Evolutionary conservation across 306 rosid species (phyloP).

Genomic region (Citrullus colocynthis): DNA sequence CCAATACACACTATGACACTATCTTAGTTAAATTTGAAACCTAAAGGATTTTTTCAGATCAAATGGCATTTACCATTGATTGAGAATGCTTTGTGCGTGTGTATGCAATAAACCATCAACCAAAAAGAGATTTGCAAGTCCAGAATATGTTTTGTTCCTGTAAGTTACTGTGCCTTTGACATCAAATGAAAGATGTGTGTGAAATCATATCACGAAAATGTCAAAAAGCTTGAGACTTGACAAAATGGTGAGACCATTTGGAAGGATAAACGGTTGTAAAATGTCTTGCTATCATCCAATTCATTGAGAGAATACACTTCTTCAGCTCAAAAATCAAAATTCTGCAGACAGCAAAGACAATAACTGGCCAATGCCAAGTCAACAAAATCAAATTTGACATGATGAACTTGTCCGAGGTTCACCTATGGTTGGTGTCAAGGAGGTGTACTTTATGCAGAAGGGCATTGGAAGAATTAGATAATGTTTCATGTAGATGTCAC

Average conservation of each 20-base stretch:
- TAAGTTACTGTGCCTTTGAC: neutral
- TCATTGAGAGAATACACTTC: neutral
- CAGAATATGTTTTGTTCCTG: neutral
- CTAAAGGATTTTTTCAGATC: neutral
- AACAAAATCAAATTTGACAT: neutral
- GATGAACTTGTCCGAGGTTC: neutral
- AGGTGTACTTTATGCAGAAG: neutral
- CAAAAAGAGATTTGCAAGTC: neutral
- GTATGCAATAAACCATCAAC: neutral
- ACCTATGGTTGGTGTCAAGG: neutral
- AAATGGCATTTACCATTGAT: neutral
- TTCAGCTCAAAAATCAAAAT: neutral
- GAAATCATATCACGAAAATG: neutral
- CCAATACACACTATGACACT: neutral
- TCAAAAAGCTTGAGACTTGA: neutral
- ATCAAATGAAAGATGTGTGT: neutral
- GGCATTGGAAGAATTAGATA: neutral
- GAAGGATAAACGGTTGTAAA: neutral
- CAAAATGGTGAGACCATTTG: neutral
- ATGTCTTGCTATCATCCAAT: neutral
- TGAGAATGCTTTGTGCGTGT: neutral
- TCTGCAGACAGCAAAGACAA: neutral
- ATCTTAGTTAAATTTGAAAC: neutral
- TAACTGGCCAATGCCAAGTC: neutral
- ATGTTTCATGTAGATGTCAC: neutral